Base-by-base conservation (phyloP, 1,139 yeast genomes). In the Debaryomyces udenii region DNA sequence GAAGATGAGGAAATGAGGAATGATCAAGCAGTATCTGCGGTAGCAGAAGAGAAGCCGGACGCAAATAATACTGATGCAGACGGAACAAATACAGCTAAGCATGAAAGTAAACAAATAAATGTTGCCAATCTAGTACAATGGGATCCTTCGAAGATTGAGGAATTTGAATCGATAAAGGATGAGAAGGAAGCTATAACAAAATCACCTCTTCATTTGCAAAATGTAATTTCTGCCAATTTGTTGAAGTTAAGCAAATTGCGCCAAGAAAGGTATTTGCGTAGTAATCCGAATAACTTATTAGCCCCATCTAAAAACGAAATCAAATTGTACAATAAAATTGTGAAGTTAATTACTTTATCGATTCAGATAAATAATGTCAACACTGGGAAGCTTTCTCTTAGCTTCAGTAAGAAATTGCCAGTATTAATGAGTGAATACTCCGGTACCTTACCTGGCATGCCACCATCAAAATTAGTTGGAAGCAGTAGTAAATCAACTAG, bases 371-470 rank as follows among this genome's bases (percentile, higher is more conserved):
- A 62, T 47, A 57, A 63, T 15, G 45, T 68, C 6, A 44, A 50
- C 4, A 65, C 68, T 6, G 52, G 53, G 13, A 55, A 57, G 14
- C 53, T 77, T 27, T 65, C 76, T 9, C 48, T 61, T 29, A 55
- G 59, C 33, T 59, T 70, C 40, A 70, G 74, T 49, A 59, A 68
- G 36, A 72, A 64, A 41, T 54, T 90, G 33, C 96, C 96, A 0
- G 85, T 86, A 1, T 70, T 86, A 43, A 80, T 82, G 55, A 78
- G 83, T 14, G 88, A 85, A 51, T 90, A 86, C 55, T 70, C 78
- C 32, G 98, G 98, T 40, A 76, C 86, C 1, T 73, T 90, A 54
- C 97, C 96, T 1, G 89, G 89, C 0, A 76, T 41, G 44, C 65
- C 62, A 4, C 57, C 56, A 3, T 48, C 49, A 29, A 55, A 54